Percentiles rank a stretch among this genome's conserved stretches.
These are phyloP conservation scores for Hirschioporus abietinus DNA, from an alignment of 768 basidiomycete genomes.

Conservation along the genomic window DNA sequence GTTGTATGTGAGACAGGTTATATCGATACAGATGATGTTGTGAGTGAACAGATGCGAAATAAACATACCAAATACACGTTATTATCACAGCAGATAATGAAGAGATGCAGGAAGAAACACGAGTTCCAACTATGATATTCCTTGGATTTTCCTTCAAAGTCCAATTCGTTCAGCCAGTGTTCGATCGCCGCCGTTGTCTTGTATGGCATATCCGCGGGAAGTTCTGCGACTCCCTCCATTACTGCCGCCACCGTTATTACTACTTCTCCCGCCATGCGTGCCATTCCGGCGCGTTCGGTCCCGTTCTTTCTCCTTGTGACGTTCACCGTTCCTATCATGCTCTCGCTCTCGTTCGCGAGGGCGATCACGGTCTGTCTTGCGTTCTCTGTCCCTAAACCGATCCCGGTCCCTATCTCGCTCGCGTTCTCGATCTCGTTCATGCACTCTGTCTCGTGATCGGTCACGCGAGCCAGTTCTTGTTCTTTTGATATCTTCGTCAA, in stretches of 20 bases:
- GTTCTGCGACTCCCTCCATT: constrained; percentile 30
- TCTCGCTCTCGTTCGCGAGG: constrained; percentile 17
- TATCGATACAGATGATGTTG: constrained; percentile 1
- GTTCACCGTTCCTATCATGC: constrained; percentile 21
- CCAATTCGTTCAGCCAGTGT: constrained; percentile 85
- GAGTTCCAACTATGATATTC: constrained; percentile 3
- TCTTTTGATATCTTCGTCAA: constrained; percentile 45
- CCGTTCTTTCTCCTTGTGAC: constrained; percentile 13
- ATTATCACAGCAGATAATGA: constrained; percentile 4
- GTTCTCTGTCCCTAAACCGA: constrained; percentile 19
- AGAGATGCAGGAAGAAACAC: constrained; percentile 1
- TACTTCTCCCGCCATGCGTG: constrained; percentile 32
- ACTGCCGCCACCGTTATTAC: constrained; percentile 27
- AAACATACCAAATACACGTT: constrained; percentile 6
- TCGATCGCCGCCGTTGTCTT: constrained; percentile 48
- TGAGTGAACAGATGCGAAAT: not conserved
- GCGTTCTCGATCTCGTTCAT: constrained; percentile 14
- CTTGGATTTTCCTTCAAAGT: constrained; percentile 36
- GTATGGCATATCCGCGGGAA: constrained; percentile 27
- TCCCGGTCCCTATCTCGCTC: constrained; percentile 20
- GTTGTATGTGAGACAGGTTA: constrained; percentile 16
- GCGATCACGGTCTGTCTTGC: constrained; percentile 25
- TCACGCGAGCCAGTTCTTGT: constrained; percentile 38
- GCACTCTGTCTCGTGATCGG: constrained; percentile 14
- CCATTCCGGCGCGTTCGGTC: constrained; percentile 34